Conservation (phyloP, 177 flowering plant genomes). For the Vitis hybrid region DNA sequence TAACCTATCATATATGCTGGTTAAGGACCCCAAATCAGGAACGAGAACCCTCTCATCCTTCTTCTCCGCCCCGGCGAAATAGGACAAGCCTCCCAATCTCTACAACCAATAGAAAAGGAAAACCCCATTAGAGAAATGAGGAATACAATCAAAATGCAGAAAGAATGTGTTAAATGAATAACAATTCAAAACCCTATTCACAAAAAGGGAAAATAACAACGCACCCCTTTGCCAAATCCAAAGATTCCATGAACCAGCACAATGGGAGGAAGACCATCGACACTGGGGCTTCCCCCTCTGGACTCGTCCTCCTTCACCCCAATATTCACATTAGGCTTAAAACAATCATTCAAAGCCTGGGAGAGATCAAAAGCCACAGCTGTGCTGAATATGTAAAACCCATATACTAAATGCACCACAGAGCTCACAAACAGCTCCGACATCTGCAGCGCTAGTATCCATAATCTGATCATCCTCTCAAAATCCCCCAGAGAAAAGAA, state of each 20-base stretch:
- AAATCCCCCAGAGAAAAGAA: background rate
- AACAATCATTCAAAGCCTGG: constrained; percentile 42
- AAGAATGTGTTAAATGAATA: background rate
- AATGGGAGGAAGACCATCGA: constrained; percentile 72
- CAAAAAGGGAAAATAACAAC: constrained; percentile 2
- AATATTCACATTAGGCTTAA: constrained; percentile 37
- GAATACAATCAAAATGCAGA: background rate
- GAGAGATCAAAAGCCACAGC: constrained; percentile 85
- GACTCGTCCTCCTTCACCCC: constrained; percentile 25
- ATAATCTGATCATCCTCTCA: constrained; percentile 50
- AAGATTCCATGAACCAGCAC: constrained; percentile 97
- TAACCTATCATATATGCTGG: constrained; percentile 92
- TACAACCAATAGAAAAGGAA: constrained; percentile 26
- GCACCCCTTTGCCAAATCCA: constrained; percentile 99
- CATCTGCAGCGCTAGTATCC: constrained; percentile 51
- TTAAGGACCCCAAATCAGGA: constrained; percentile 98
- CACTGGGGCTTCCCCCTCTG: constrained; percentile 8
- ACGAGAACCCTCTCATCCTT: constrained; percentile 90
- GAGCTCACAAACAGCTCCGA: constrained; percentile 77
- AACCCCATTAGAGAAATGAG: constrained; percentile 5
- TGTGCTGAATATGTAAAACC: constrained; percentile 83
- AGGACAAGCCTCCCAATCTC: constrained; percentile 91
- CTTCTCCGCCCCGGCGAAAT: constrained; percentile 98
- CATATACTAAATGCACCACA: constrained; percentile 77
- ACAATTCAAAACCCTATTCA: constrained; percentile 3